Evolutionary conservation across 305 asterid genomes (phyloP), one percentile per base, ranked within the genome.

Genomic region (Rubia balearica): DNA sequence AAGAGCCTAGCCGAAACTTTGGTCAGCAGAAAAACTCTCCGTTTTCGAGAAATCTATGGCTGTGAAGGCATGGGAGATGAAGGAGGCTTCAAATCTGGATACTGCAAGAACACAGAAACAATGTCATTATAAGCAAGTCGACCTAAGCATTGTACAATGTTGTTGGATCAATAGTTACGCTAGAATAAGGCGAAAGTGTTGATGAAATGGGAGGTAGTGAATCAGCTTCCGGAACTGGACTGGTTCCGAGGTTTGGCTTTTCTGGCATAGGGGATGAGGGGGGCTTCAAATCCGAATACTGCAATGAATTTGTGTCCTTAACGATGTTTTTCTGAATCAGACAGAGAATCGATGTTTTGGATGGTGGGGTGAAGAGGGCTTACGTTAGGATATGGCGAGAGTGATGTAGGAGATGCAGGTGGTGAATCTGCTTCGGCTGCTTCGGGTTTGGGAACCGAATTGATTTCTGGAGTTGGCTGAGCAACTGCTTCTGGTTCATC

Each of bases 51-150:
- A 59, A 61, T 69, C 81, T 83, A 91, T 69, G 97, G 97, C 81
- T 77, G 88, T 72, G 96, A 86, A 66, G 99, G 97, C 68, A 86
- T 91, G 12, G 97, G 99, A 0, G 97, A 94, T 10, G 99, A 53
- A 42, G 99, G 99, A 53, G 99, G 99, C 85, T 88, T 94, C 81
- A 70, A 85, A 79, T 94, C 99, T 49, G 97, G 97, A 82, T 91
- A 94, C 99, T 94, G 95, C 82, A 81, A 30, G 22, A 7, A 49
- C 40, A 61, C n/a, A 74, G 40, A 69, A 10, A 61, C 13, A 48
- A 13, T 61, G 43, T 13, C 41, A 27, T 33, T 33, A 60, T 8
- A 27, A 27, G 33, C 65, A 30, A 11, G 45, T 7, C 45, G 14
- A 27, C 66, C 11, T 7, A 61, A 61, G 21, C 22, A 5, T 6